Evolutionary conservation across 768 basidiomycete genomes (phyloP), one percentile per base, ranked within the genome.

Genomic region (Tephrocybe sp.): DNA sequence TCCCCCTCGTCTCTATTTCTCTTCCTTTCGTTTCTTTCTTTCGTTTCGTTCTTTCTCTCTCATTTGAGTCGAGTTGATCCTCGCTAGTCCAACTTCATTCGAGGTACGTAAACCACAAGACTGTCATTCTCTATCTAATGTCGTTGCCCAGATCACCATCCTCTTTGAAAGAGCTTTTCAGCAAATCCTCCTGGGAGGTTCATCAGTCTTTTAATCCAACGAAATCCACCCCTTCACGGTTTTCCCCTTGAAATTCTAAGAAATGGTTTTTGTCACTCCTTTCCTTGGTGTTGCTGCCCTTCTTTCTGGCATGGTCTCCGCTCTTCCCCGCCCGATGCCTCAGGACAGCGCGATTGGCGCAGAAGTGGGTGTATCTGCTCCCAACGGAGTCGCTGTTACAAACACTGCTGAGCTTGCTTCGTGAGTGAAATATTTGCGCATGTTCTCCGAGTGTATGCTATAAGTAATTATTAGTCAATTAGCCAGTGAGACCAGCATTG

Each of bases 161-260:
- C 80, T 84, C 84, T 86, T 87, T 79, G 85, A 84, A 69, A 87
- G 85, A 84, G 80, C 72, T 64, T 63, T 64, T 71, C 68, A 72
- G 66, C 69, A 71, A 71, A 62, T 73, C 78, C 84, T 81, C 78
- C 82, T 70, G 82, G 78, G 81, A 83, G 84, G 80, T 72, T 72
- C 65, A 62, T 67, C 66, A 73, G 67, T 65, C 71, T 70, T 66
- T 65, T 46, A 70, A 68, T 70, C 68, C 65, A 68, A 71, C 71
- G 63, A 71, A 70, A 63, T 48, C 65, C 60, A 72, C 73, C 72
- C 73, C 68, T 76, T 70, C 62, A 78, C 79, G 73, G 73, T 78
- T 67, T 62, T 69, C 40, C 28, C 10, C 20, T 47, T 48, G 21
- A 69, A 64, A 65, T 66, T 65, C 59, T 68, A 61, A 58, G 80